Percentiles rank a stretch among this genome's conserved stretches.
These are phyloP conservation scores for Amphirosellinia nigrospora DNA, from an alignment of 495 filamentous ascomycete species.

Conservation along the genomic window DNA sequence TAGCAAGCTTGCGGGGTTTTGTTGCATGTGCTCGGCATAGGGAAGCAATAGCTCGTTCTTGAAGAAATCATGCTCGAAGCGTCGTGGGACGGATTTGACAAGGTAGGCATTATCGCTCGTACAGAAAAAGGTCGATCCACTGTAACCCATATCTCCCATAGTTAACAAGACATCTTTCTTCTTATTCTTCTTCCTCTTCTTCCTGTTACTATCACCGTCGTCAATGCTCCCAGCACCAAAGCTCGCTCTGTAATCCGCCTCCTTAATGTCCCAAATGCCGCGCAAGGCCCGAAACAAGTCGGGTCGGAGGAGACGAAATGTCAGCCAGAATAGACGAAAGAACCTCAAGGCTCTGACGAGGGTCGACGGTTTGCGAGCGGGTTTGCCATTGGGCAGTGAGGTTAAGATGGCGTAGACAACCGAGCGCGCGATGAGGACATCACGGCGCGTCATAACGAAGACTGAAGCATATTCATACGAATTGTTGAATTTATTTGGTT, in stretches of 20 bases:
- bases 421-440: slow-evolving; percentile 42
- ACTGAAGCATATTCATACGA: not conserved
- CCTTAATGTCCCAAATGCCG: slow-evolving; percentile 56
- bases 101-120: slow-evolving; percentile 66
- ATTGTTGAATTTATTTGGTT: not conserved
- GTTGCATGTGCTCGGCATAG: slow-evolving; percentile 65
- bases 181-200: slow-evolving; percentile 26
- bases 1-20: slow-evolving; percentile 61
- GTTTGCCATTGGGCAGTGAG: slow-evolving; percentile 28
- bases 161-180: slow-evolving; percentile 40
- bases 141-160: slow-evolving; percentile 65
- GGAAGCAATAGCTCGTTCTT: slow-evolving; percentile 63
- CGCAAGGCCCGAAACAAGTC: slow-evolving; percentile 46
- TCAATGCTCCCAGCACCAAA: slow-evolving; percentile 48
- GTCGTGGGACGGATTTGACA: slow-evolving; percentile 69
- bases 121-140: slow-evolving; percentile 73
- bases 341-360: slow-evolving; percentile 41
- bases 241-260: slow-evolving; percentile 59
- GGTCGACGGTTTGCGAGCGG: slow-evolving; percentile 30
- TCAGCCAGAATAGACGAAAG: slow-evolving; percentile 48
- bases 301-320: slow-evolving; percentile 43
- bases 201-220: slow-evolving; percentile 33
- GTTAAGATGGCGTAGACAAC: slow-evolving; percentile 39
- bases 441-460: slow-evolving; percentile 32
- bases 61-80: slow-evolving; percentile 73